Evolutionary conservation across 2,329 filamentous ascomycete genomes (phyloP), one percentile per base, ranked within the genome.

Genomic region (Alternaria arbusti): DNA sequence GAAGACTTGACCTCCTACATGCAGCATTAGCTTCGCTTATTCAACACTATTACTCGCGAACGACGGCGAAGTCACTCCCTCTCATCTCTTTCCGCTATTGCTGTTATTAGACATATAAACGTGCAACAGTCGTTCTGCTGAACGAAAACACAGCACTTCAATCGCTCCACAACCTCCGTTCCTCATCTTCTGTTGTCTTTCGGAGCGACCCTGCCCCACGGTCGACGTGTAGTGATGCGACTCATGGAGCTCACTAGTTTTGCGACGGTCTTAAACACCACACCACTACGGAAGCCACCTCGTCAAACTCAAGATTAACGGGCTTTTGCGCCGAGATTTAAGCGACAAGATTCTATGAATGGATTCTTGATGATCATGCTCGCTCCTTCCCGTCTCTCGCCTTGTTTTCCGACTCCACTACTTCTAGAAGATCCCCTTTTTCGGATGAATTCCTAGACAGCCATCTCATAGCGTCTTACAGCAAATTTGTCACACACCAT

Each of bases 361-460:
- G 56, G 56, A 20, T 45, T 17, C 46, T 17, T 58, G 56, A 58
- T 32, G 55, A 58, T 51, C 55, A 46, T 22, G 25, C 26, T 22
- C 55, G 32, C 45, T 22, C 36, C 40, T 46, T 43, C 55, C 55
- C 55, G 55, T 46, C 23, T 57, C 46, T 43, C 23, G 30, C 30
- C 12, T 30, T 28, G 22, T 15, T 20, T 30, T 32, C 55, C 23
- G 32, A 43, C 55, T 43, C 55, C 55, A 58, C 55, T 51, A 46
- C 55, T 58, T 58, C 55, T 58, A 47, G 55, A 58, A 58, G 45
- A n/a, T 43, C 45, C 23, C 46, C 45, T 43, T 30, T 57, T 51
- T 58, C 45, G 55, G 55, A 40, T 30, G 28, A 32, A 22, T 40
- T 57, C 44, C n/a, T 44, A 25, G 28, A 28, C 54, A 28, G 26